Evolutionary conservation across 306 rosid genomes (phyloP).

Genomic region (Sphenostylis stenocarpa): DNA sequence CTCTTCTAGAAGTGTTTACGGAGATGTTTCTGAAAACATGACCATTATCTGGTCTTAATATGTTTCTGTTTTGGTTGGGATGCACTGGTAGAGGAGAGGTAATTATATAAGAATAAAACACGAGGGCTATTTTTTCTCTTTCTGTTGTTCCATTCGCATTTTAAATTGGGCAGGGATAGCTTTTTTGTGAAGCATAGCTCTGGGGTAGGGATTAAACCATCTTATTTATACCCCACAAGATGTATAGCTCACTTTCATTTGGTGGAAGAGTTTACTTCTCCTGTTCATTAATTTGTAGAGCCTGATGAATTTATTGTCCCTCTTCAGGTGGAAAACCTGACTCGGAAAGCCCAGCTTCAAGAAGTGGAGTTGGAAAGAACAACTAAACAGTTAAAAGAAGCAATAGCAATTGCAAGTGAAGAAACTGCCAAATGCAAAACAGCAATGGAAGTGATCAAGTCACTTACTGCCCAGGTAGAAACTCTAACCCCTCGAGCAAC

Average conservation of each 20-base stretch:
- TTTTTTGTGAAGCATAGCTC: neutral
- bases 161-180: neutral
- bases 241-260: neutral
- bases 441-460: slow-evolving; percentile 97
- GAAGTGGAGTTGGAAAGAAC: slow-evolving; percentile 90
- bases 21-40: too few relatives aligned
- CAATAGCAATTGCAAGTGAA: slow-evolving; percentile 80
- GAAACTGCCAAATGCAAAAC: slow-evolving; percentile 91
- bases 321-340: slow-evolving; percentile 80
- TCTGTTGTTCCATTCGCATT: neutral
- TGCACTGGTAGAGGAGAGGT: neutral
- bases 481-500: neutral
- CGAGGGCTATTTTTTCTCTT: neutral
- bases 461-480: slow-evolving; percentile 92
- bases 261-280: slow-evolving; percentile 4
- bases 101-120: neutral
- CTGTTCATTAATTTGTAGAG: slow-evolving; percentile 1
- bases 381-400: slow-evolving; percentile 91
- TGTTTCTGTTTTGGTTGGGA: neutral
- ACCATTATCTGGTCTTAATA: neutral
- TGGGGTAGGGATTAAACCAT: neutral
- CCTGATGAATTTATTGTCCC: slow-evolving; percentile 22
- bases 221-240: neutral
- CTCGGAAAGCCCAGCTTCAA: slow-evolving; percentile 86
- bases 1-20: too few relatives aligned